Evolutionary conservation across 75 land plant genomes (phyloP), one percentile per base, ranked within the genome.

Genomic region (Sequoiadendron giganteum): DNA sequence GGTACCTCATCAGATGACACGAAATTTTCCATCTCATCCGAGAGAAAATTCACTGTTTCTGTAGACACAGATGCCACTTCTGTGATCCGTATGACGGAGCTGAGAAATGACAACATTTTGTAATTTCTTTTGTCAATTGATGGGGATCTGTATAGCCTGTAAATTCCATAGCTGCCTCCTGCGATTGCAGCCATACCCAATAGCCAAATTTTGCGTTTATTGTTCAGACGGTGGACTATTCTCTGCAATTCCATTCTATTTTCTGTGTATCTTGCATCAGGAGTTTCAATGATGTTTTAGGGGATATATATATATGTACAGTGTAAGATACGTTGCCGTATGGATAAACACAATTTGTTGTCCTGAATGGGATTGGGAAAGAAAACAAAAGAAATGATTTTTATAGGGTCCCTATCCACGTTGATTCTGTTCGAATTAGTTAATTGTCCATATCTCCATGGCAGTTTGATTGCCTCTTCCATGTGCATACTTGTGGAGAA

Each of bases 1-100:
- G 99, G 99, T 75, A 96, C 88, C 83, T 95, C 89, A 82, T 95
- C 96, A 3, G 96, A 95, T 21, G 79, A 87, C 36, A 97, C 89
- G 76, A 96, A 95, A 86, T 86, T 73, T 38, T 87, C 90, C 38
- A 97, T 86, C 73, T 97, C 98, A 16, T 36, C 79, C 30, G 95
- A 90, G 34, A 97, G 89, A 34, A 94, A 42, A 34, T 90, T 81
- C 36, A 92, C 83, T 11, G 96, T 87, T 45, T 93, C 93, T 83
- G 93, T 93, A 25, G 94, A 89, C n/a, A 86, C 87, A 15, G 97
- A 89, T 10, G 91, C 91, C 3, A 91, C 90, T 48, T 96, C 98
- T 30, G 90, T 85, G 28, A 92, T 61, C n/a, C 92, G 87, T 76
- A 86, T 55, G 18, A 96, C 56, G 54, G 97, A 89, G 30, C 88